Conservation (phyloP, 2,329 filamentous ascomycete genomes). For the Penicillium verrucosum region DNA sequence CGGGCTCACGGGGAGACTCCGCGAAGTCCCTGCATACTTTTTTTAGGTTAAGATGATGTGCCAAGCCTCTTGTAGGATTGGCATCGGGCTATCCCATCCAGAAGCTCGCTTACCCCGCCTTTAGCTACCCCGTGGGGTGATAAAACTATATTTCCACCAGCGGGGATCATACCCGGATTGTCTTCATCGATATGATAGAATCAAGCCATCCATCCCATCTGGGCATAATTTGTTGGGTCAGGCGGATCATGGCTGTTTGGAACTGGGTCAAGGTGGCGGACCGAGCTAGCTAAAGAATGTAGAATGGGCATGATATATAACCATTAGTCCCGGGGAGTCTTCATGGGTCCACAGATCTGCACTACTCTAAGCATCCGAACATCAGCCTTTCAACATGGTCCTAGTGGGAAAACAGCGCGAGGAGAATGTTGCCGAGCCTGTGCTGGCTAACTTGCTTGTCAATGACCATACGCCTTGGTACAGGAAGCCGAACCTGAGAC, state of each 20-base stretch:
- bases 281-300: neutral
- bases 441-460: slow-evolving; percentile 19
- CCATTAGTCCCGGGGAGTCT: neutral
- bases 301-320: slow-evolving; percentile 6
- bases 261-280: neutral
- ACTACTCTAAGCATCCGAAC: neutral
- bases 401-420: slow-evolving; percentile 22
- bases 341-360: slow-evolving; percentile 6
- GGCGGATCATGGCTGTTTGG: neutral
- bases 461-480: slow-evolving; percentile 51
- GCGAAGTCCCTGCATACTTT: slow-evolving; percentile 6
- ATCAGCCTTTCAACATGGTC: slow-evolving; percentile 19
- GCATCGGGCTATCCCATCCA: neutral
- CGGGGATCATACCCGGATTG: slow-evolving; percentile 11
- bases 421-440: slow-evolving; percentile 24
- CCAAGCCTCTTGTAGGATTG: slow-evolving; percentile 5
- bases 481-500: slow-evolving; percentile 57
- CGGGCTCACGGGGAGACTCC: slow-evolving; percentile 13
- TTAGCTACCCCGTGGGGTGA: slow-evolving; percentile 12
- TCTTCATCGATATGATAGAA: neutral
- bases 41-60: slow-evolving; percentile 1
- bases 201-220: neutral
- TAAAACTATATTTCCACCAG: slow-evolving; percentile 6
- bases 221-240: neutral
- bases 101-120: neutral